Percentiles rank a stretch among this genome's conserved stretches.
Evolutionary conservation across 345 rosid species (phyloP).

Genomic region (Angophora floribunda): DNA sequence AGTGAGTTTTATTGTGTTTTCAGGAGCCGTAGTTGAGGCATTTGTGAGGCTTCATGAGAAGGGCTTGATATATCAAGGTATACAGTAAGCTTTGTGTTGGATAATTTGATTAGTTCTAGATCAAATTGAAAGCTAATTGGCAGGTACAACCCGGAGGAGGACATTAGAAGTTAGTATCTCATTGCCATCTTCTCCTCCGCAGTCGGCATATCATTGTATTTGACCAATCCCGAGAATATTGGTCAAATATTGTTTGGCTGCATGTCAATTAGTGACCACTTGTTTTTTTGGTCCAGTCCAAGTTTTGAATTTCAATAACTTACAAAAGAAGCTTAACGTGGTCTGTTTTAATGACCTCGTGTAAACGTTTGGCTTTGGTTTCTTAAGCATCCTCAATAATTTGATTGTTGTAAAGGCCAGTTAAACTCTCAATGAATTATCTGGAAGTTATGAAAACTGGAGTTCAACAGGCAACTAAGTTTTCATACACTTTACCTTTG

Average conservation of each 20-base stretch:
- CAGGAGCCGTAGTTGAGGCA: slow-evolving; percentile 92
- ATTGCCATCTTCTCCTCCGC: neutral
- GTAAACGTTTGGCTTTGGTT: neutral
- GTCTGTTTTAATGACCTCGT: neutral
- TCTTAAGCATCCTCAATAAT: neutral
- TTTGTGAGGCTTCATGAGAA: slow-evolving; percentile 88
- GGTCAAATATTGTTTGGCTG: neutral
- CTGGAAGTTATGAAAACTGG: neutral
- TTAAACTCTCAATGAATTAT: neutral
- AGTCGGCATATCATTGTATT: neutral
- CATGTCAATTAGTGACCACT: neutral
- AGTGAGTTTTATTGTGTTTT: slow-evolving; percentile 3
- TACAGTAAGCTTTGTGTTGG: neutral
- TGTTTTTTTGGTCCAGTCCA: neutral
- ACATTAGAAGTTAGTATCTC: neutral
- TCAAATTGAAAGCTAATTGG: neutral
- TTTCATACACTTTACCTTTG: neutral
- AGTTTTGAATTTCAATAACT: neutral
- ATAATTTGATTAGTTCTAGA: neutral
- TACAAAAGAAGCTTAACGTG: neutral
- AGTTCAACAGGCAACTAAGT: neutral
- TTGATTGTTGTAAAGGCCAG: neutral
- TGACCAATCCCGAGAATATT: neutral
- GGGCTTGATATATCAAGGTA: slow-evolving; percentile 95
- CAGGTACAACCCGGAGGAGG: neutral